Percentiles rank a stretch among this genome's conserved stretches.
phyloP scores from a whole-genome alignment of 495 filamentous ascomycete genomes.

The Lophiotrema nucula region DNA sequence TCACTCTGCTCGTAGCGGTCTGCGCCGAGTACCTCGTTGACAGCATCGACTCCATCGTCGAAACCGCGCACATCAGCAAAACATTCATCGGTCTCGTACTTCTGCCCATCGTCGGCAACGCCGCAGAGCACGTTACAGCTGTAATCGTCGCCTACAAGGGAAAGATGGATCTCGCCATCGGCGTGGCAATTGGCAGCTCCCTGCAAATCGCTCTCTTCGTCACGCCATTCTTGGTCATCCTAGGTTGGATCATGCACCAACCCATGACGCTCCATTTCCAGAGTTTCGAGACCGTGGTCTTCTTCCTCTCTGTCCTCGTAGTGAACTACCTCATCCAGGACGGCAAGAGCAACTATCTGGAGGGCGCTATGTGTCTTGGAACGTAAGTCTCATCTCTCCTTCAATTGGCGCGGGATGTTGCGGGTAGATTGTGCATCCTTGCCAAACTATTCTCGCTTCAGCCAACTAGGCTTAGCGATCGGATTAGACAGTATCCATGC shows the following conservation, averaged over 20 bases:
- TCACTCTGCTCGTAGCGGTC: slow-evolving; percentile 81
- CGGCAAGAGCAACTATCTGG: slow-evolving; percentile 92
- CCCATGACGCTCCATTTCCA: slow-evolving; percentile 93
- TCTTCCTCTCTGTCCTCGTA: slow-evolving; percentile 84
- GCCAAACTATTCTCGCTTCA: too few relatives aligned
- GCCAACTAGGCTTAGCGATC: neutral
- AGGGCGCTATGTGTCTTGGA: slow-evolving; percentile 83
- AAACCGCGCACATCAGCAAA: slow-evolving; percentile 82
- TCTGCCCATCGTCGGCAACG: slow-evolving; percentile 96
- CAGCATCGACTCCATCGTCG: slow-evolving; percentile 85
- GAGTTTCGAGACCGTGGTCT: slow-evolving; percentile 89
- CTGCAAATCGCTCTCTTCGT: slow-evolving; percentile 95
- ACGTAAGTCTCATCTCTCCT: slow-evolving; percentile 54
- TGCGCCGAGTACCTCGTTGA: slow-evolving; percentile 93
- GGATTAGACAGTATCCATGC: neutral
- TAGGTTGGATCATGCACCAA: slow-evolving; percentile 83
- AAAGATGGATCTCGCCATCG: slow-evolving; percentile 97
- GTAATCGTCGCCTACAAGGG: slow-evolving; percentile 87
- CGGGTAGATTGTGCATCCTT: neutral
- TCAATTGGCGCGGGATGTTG: neutral
- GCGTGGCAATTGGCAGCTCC: slow-evolving; percentile 87
- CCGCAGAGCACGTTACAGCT: slow-evolving; percentile 94
- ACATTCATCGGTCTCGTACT: slow-evolving; percentile 95
- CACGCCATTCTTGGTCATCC: slow-evolving; percentile 84
- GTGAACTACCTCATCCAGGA: slow-evolving; percentile 92